Conservation (phyloP, 2,329 filamentous ascomycete genomes). For the Neofusicoccum ribis region DNA sequence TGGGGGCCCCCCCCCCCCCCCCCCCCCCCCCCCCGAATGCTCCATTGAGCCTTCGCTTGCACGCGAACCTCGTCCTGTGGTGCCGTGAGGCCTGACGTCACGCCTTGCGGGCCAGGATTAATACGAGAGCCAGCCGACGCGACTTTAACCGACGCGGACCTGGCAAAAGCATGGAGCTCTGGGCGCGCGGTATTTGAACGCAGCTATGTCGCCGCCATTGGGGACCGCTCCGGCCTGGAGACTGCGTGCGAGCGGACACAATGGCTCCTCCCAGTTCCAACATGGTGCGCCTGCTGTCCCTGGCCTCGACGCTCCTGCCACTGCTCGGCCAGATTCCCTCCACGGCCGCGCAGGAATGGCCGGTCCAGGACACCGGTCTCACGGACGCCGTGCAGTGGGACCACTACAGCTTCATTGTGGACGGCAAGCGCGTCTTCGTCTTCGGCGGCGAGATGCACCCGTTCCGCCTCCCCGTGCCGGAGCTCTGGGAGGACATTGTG, state of each 20-base stretch:
- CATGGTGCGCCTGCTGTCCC: neutral
- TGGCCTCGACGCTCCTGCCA: neutral
- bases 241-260: neutral
- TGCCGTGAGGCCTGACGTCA: neutral
- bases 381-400: conserved; percentile 55
- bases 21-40: neutral
- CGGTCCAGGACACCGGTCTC: conserved; percentile 50
- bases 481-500: conserved; percentile 52
- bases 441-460: conserved; percentile 58
- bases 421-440: conserved; percentile 53
- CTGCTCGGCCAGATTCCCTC: conserved; percentile 10
- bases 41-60: neutral
- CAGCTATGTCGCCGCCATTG: neutral
- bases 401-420: conserved; percentile 54
- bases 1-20: too few species aligned
- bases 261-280: neutral
- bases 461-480: conserved; percentile 52
- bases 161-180: neutral
- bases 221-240: neutral
- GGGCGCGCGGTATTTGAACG: neutral
- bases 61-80: neutral
- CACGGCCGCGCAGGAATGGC: conserved; percentile 38
- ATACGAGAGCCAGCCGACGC: neutral
- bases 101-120: neutral
- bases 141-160: neutral